These are phyloP conservation scores for Rubia tinctorum DNA, from an alignment of 305 asterid species.

Conservation along the genomic window DNA sequence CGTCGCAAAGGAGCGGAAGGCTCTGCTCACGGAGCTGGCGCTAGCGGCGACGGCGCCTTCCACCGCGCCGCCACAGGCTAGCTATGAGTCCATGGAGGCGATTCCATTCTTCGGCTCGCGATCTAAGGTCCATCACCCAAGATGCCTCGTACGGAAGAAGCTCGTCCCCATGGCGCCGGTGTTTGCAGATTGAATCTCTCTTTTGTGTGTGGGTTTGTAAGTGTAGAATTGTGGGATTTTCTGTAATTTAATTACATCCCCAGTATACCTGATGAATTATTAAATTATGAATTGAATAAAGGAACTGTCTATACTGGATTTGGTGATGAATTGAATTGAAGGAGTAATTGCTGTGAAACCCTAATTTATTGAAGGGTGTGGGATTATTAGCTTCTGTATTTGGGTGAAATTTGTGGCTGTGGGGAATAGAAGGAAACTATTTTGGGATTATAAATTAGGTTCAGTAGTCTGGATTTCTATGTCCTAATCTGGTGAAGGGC, in stretches of 20 bases:
- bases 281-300: not conserved
- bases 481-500: not conserved
- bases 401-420: not conserved
- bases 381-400: not conserved
- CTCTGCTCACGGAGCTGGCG: conserved; percentile 39
- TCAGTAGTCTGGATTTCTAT: not conserved
- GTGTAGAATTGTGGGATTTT: not conserved
- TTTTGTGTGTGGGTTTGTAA: not conserved
- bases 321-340: not conserved
- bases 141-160: conserved; percentile 55
- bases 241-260: conserved; percentile 7
- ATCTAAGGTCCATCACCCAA: conserved; percentile 35
- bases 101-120: conserved; percentile 54
- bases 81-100: conserved; percentile 32
- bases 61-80: conserved; percentile 25
- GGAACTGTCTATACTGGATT: not conserved
- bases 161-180: conserved; percentile 52
- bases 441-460: not conserved
- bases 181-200: conserved; percentile 30
- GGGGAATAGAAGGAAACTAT: not conserved
- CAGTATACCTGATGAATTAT: not conserved
- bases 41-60: conserved; percentile 22
- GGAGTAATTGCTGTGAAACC: not conserved
- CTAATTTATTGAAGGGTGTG: not conserved
- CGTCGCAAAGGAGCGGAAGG: conserved; percentile 33